Base-by-base conservation (phyloP, 768 basidiomycete species). In the Tulasnella sp. region DNA sequence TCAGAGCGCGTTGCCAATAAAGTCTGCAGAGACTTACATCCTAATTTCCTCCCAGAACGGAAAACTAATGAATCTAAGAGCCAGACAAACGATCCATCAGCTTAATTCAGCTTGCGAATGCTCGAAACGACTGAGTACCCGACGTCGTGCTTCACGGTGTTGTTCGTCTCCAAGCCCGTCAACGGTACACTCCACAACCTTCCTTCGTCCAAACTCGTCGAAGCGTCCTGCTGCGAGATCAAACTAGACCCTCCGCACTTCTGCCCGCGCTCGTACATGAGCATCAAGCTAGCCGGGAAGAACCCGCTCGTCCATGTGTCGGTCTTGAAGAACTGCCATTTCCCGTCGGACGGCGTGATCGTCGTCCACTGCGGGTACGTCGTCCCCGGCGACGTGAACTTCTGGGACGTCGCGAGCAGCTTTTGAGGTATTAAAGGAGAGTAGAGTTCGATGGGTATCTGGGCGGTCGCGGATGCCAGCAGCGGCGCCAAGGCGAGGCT, bases 311-410 rank as follows among this genome's bases (percentile, higher is more conserved):
- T 76, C 75, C 75, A 76, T 11, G 47, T 44, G 63, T 74, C 63
- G 19, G 47, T 64, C 14, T 22, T 19, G 52, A 64, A 64, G 12
- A 35, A 74, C n/a, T 40, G 34, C 73, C 73, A 74, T 35, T 35
- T 34, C 7, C 66, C 71, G 9, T 41, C 39, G 17, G 62, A n/a
- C 41, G 69, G 69, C 44, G 69, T n/a, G 11, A 63, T 39, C 16
- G 62, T 79, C 3, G 89, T 90, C 74, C 85, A 89, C 74, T 89
- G 86, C 0, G 89, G 89, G 77, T 88, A 87, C 67, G 81, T 67
- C 36, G 83, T 77, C 4, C 29, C 29, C 2, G 86, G 82, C n/a
- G 78, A 75, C 32, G 84, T 81, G 17, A 83, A 78, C 9, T 82
- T 75, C 4, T 84, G 80, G 40, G 86, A 84, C 0, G 86, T 86